Evolutionary conservation across 2,329 filamentous ascomycete species (phyloP).

Genomic region (Cercospora brassicicola): DNA sequence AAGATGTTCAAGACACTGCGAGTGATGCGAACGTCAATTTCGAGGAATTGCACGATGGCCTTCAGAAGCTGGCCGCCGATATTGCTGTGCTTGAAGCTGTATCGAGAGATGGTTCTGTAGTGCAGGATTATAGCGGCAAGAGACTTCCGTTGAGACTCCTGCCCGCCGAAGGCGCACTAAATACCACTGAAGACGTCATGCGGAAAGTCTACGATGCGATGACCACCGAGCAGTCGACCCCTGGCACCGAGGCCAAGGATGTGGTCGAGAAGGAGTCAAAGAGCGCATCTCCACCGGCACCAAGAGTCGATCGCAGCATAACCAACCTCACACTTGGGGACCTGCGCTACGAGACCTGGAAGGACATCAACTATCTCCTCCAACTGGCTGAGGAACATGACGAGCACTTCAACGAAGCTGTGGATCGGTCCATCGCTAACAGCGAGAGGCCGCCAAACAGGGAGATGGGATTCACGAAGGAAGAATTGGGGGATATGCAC

Average conservation of each 20-base stretch:
- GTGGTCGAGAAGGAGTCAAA: neutral
- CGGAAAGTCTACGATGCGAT: conserved; percentile 48
- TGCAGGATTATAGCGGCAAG: conserved; percentile 40
- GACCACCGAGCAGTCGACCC: conserved; percentile 41
- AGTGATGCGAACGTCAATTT: neutral
- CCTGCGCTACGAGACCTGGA: conserved; percentile 54
- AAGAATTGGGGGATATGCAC: conserved; percentile 13
- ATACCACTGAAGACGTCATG: conserved; percentile 34
- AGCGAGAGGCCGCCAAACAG: conserved; percentile 28
- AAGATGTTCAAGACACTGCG: neutral
- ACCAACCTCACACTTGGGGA: conserved; percentile 44
- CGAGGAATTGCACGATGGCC: conserved; percentile 12
- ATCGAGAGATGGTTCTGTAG: conserved; percentile 19
- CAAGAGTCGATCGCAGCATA: neutral
- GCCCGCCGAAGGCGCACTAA: conserved; percentile 22
- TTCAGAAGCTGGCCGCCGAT: conserved; percentile 29
- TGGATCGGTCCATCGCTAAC: conserved; percentile 33
- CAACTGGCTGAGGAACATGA: conserved; percentile 35
- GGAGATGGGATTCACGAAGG: conserved; percentile 13
- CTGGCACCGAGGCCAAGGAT: conserved; percentile 15
- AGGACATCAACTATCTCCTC: conserved; percentile 49
- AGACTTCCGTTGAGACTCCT: conserved; percentile 42
- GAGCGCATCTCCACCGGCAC: neutral
- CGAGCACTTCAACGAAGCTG: conserved; percentile 25
- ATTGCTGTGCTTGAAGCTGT: conserved; percentile 29